Evolutionary conservation across 2,329 filamentous ascomycete species (phyloP).

Genomic region (Colletotrichum sp.): DNA sequence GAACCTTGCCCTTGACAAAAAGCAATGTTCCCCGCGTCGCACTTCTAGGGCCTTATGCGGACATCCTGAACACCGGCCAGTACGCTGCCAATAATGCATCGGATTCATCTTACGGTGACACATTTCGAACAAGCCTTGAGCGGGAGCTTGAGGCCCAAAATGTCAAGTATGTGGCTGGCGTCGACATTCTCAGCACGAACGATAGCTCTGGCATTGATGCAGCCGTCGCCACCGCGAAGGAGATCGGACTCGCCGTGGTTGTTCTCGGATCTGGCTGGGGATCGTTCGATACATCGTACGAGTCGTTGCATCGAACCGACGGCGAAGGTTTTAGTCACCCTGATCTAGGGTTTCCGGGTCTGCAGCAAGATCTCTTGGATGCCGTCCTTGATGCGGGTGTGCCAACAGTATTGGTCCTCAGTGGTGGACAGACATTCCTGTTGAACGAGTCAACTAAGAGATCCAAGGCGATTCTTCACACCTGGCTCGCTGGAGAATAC

Average conservation of each 20-base stretch:
- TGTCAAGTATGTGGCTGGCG: constrained; percentile 22
- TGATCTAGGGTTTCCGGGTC: constrained; percentile 32
- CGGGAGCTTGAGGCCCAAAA: constrained; percentile 23
- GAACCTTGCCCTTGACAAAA: constrained; percentile 14
- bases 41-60: constrained; percentile 23
- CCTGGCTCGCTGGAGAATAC: constrained; percentile 68
- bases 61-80: constrained; percentile 25
- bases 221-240: constrained; percentile 30
- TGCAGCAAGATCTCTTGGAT: constrained; percentile 38
- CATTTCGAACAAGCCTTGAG: constrained; percentile 24
- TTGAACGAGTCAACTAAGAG: constrained; percentile 30
- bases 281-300: constrained; percentile 24
- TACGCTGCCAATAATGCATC: constrained; percentile 25
- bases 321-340: constrained; percentile 35
- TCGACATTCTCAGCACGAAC: constrained; percentile 21
- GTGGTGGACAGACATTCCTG: constrained; percentile 34
- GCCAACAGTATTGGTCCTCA: constrained; percentile 33
- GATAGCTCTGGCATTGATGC: constrained; percentile 20
- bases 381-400: constrained; percentile 33
- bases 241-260: constrained; percentile 32
- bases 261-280: constrained; percentile 32
- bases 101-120: constrained; percentile 23
- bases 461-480: constrained; percentile 63
- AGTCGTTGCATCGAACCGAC: constrained; percentile 34
- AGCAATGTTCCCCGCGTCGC: constrained; percentile 9